phyloP scores from a whole-genome alignment of 208 protist genomes.

The Trypanosoma lewisi region DNA sequence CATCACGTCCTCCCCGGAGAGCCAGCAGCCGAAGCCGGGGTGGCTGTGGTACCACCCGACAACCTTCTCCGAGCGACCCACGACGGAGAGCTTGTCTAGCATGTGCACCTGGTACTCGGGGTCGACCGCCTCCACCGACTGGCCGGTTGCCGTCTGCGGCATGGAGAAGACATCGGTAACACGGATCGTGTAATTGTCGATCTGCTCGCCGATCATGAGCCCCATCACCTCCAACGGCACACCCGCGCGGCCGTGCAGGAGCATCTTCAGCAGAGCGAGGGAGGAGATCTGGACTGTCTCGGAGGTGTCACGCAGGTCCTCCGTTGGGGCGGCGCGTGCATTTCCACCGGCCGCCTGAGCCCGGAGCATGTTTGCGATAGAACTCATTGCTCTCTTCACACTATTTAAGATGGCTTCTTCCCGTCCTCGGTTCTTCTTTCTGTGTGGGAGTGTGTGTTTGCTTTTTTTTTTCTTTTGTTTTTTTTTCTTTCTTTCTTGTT shows the following conservation, averaged over 20 bases:
- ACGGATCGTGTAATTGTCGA: slow-evolving; percentile 99
- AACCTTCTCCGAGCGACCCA: slow-evolving; percentile 98
- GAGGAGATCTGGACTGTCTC: slow-evolving; percentile 99
- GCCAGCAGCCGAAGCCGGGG: slow-evolving; percentile 99
- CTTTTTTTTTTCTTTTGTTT: slow-evolving; percentile 1
- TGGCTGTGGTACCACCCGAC: slow-evolving; percentile 99
- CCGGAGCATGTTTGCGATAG: slow-evolving; percentile 15
- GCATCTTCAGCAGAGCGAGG: slow-evolving; percentile 99
- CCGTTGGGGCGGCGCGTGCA: slow-evolving; percentile 24
- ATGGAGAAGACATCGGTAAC: slow-evolving; percentile 99
- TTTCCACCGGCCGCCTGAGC: background rate
- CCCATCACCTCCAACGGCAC: slow-evolving; percentile 99
- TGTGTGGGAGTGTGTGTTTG: background rate
- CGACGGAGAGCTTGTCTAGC: slow-evolving; percentile 99
- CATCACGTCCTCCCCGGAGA: slow-evolving; percentile 99
- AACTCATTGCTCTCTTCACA: slow-evolving; percentile 11
- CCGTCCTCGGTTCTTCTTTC: background rate
- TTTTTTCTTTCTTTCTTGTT: background rate
- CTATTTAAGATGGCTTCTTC: background rate
- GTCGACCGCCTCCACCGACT: slow-evolving; percentile 99
- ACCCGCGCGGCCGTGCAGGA: slow-evolving; percentile 99
- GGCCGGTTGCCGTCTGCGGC: slow-evolving; percentile 98
- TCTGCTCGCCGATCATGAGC: slow-evolving; percentile 99
- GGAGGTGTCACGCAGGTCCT: slow-evolving; percentile 94
- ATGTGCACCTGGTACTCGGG: slow-evolving; percentile 99